A percentile compares a stretch with the other conserved stretches of the same genome.
Conservation (phyloP, 352 stramenopile genomes). For the Proteromonas lacertae region DNA sequence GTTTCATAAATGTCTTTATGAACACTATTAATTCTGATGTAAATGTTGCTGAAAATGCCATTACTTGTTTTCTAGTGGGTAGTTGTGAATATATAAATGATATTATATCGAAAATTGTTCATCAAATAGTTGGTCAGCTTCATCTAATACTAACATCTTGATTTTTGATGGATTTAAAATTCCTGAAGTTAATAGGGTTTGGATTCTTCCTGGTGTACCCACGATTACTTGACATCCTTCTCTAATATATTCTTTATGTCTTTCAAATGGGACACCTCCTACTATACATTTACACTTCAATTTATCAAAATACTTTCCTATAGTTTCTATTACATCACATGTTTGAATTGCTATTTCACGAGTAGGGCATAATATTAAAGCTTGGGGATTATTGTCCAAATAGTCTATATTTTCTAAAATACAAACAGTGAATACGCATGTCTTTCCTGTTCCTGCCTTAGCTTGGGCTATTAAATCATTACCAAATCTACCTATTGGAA, state of each 20-base stretch:
- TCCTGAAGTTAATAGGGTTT: conserved; percentile 88
- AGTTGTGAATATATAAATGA: too few relatives aligned
- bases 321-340: conserved; percentile 73
- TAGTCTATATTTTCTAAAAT: conserved; percentile 93
- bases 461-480: conserved; percentile 82
- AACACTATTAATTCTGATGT: too few relatives aligned
- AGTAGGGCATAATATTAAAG: conserved; percentile 86
- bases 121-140: conserved; percentile 97
- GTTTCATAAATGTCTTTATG: too few relatives aligned
- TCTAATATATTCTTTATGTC: conserved; percentile 98
- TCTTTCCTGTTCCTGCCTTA: conserved; percentile 99
- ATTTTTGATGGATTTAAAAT: conserved; percentile 78
- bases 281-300: conserved; percentile 53
- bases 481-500: conserved; percentile 88
- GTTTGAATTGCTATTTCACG: conserved; percentile 93
- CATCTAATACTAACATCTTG: too few relatives aligned
- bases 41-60: too few relatives aligned
- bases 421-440: conserved; percentile 92
- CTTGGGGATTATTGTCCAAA: conserved; percentile 71
- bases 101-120: too few relatives aligned
- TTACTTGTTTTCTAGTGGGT: too few relatives aligned
- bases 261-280: conserved; percentile 81
- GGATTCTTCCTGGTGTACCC: conserved; percentile 81
- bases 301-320: too few relatives aligned
- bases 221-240: conserved; percentile 95